phyloP scores from a whole-genome alignment of 1,284 basidiomycete genomes.

The Entoloma clypeatum region DNA sequence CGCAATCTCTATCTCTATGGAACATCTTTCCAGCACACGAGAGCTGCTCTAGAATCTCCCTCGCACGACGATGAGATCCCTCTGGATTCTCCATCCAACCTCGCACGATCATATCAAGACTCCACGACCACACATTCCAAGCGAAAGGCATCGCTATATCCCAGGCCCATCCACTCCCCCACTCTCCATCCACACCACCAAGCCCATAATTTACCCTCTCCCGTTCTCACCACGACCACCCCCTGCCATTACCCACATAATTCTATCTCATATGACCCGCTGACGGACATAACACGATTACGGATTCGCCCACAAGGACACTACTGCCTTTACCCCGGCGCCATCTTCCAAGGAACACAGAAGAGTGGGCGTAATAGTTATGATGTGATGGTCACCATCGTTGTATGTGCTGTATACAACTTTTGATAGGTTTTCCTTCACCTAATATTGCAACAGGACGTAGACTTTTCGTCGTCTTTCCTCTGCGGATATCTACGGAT shows the following conservation, averaged over 20 bases:
- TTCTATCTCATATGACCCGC: conserved; percentile 37
- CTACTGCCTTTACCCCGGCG: conserved; percentile 80
- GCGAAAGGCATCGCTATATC: too few species aligned
- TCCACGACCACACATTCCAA: conserved; percentile 15
- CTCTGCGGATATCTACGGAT: conserved; percentile 89
- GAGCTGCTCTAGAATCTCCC: conserved; percentile 23
- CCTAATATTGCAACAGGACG: conserved; percentile 49
- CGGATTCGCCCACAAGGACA: conserved; percentile 71
- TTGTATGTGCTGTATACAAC: conserved; percentile 45
- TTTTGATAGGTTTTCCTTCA: conserved; percentile 2
- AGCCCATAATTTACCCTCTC: conserved; percentile 9
- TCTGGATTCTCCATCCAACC: conserved; percentile 13
- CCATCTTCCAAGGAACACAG: conserved; percentile 76
- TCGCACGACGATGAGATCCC: conserved; percentile 15
- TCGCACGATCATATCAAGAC: conserved; percentile 14
- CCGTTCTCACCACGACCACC: conserved; percentile 5
- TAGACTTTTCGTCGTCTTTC: conserved; percentile 76
- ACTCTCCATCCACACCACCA: conserved; percentile 15
- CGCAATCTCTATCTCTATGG: too few species aligned
- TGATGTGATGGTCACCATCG: conserved; percentile 78
- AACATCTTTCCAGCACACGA: conserved; percentile 24
- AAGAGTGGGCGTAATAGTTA: conserved; percentile 83
- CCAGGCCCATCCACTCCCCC: too few species aligned
- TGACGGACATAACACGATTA: conserved; percentile 70
- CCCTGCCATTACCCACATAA: conserved; percentile 12